Conservation (phyloP, 2,329 filamentous ascomycete species). For the Byssochlamys sp. region DNA sequence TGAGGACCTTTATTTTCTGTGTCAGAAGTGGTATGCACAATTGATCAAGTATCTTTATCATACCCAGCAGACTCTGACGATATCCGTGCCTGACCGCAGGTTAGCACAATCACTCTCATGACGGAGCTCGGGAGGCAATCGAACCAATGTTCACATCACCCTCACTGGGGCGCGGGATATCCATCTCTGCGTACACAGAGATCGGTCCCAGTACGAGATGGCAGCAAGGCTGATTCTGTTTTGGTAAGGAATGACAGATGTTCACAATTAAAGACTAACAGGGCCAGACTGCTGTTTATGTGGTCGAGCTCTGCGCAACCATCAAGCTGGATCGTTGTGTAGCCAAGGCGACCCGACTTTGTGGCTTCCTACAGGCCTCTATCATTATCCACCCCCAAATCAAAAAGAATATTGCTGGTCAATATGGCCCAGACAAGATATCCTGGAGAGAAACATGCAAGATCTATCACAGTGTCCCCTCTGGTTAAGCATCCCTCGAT, state of each 20-base stretch:
- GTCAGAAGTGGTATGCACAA: not conserved
- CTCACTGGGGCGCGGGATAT: conserved; percentile 9
- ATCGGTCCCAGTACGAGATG: not conserved
- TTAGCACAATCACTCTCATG: not conserved
- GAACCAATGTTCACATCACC: conserved; percentile 11
- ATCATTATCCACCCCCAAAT: not conserved
- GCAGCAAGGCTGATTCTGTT: not conserved
- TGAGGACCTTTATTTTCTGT: conserved; percentile 6
- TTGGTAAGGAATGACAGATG: not conserved
- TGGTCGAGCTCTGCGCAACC: not conserved
- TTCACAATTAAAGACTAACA: not conserved
- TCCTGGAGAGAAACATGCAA: not conserved
- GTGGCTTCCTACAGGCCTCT: not conserved
- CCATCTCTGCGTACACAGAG: conserved; percentile 5
- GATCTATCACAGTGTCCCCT: not conserved
- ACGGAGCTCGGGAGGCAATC: not conserved
- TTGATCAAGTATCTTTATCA: not conserved
- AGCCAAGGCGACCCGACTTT: not conserved
- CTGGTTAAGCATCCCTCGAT: not conserved
- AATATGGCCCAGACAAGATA: not conserved
- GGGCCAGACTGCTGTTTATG: not conserved
- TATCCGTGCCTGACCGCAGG: conserved; percentile 3
- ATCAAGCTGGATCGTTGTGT: not conserved
- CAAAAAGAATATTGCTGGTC: not conserved
- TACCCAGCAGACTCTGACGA: conserved; percentile 7